Evolutionary conservation across 352 stramenopile genomes (phyloP).

Genomic region (Phytophthora ramorum): DNA sequence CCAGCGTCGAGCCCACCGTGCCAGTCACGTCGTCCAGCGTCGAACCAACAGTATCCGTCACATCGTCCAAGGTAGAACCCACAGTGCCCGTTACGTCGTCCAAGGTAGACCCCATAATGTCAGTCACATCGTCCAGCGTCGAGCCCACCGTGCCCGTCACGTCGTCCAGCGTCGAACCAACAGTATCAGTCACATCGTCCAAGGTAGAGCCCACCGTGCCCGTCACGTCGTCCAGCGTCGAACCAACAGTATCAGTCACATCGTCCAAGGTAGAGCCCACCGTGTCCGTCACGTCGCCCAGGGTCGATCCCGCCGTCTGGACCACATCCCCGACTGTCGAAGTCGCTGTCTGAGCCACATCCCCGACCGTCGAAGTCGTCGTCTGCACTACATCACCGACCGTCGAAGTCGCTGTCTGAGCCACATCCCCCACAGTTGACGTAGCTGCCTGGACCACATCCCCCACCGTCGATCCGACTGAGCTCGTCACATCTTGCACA

Average conservation of each 20-base stretch:
- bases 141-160: too few relatives aligned
- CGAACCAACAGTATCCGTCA: not conserved
- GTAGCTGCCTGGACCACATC: not conserved
- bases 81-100: constrained; percentile 2
- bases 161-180: too few relatives aligned
- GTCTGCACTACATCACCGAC: not conserved
- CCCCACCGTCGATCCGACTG: not conserved
- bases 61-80: constrained; percentile 7
- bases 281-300: constrained; percentile 7
- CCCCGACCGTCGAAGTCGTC: not conserved
- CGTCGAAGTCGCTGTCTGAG: constrained; percentile 4
- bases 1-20: constrained; percentile 5
- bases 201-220: constrained; percentile 6
- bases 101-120: not conserved
- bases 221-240: constrained; percentile 4
- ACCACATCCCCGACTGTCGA: not conserved
- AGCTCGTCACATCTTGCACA: not conserved
- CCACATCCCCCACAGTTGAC: not conserved
- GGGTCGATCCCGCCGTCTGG: constrained; percentile 4
- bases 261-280: constrained; percentile 8
- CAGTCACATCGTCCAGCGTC: not conserved
- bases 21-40: constrained; percentile 3
- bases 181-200: too few relatives aligned
- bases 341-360: not conserved
- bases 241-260: not conserved